These are phyloP conservation scores for Royoungia palumana DNA, from an alignment of 768 basidiomycete genomes.

Conservation along the genomic window DNA sequence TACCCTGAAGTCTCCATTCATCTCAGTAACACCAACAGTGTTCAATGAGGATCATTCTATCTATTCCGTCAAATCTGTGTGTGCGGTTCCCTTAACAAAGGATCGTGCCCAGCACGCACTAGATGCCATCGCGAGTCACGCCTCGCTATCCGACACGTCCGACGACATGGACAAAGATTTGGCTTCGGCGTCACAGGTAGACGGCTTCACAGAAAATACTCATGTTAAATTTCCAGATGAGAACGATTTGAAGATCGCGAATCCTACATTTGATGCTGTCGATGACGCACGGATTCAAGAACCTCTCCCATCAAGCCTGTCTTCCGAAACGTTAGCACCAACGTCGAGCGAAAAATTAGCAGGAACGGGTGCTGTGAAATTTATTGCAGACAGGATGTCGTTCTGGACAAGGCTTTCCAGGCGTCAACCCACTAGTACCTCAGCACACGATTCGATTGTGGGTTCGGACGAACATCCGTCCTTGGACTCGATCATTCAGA, in stretches of 20 bases:
- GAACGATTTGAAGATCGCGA: conserved; percentile 44
- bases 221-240: conserved; percentile 56
- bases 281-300: neutral
- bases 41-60: conserved; percentile 59
- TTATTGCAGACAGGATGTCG: conserved; percentile 61
- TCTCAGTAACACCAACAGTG: conserved; percentile 41
- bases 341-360: conserved; percentile 44
- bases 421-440: conserved; percentile 32
- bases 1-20: conserved; percentile 4
- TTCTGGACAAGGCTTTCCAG: conserved; percentile 71
- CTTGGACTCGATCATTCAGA: conserved; percentile 41
- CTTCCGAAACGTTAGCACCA: conserved; percentile 54
- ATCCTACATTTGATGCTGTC: conserved; percentile 27
- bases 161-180: conserved; percentile 23
- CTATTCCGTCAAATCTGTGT: conserved; percentile 65
- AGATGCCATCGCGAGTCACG: conserved; percentile 50
- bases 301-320: conserved; percentile 19
- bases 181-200: conserved; percentile 4
- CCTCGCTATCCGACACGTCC: conserved; percentile 46
- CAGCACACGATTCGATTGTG: conserved; percentile 10
- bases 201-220: conserved; percentile 17
- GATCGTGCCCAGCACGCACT: conserved; percentile 56
- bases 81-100: conserved; percentile 68
- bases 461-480: conserved; percentile 22
- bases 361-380: conserved; percentile 56